These are phyloP conservation scores for Plantago major DNA, from an alignment of 257 asterid species.

Conservation along the genomic window DNA sequence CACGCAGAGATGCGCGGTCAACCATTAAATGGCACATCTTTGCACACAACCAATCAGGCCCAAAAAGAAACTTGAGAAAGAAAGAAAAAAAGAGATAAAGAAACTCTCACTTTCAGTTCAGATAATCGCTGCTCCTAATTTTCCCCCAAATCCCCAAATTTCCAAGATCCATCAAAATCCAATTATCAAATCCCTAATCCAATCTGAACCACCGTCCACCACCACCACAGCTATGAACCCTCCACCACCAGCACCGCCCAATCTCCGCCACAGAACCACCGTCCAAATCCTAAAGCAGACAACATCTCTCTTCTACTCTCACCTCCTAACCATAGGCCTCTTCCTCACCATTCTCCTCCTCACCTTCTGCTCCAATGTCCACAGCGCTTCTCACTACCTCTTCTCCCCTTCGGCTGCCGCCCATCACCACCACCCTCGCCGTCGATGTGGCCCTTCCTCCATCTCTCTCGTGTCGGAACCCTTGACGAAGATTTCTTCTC, in stretches of 20 bases:
- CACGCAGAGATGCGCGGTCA: no score
- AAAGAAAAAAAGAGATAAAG: no score
- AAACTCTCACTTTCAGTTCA: no score
- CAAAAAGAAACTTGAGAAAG: no score
- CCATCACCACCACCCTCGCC: conserved; percentile 25
- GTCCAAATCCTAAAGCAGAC: conserved; percentile 59
- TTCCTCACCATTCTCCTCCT: conserved; percentile 44
- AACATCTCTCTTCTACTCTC: conserved; percentile 38
- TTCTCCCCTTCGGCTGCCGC: conserved; percentile 33
- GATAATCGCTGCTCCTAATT: background rate
- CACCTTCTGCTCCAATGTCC: conserved; percentile 56
- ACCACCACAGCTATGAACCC: no score
- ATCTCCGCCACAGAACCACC: conserved; percentile 34
- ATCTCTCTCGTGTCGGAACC: conserved; percentile 72
- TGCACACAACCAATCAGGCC: no score
- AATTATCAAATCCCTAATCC: no score
- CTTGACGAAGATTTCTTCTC: conserved; percentile 87
- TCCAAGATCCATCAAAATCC: background rate
- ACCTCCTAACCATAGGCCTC: conserved; percentile 52
- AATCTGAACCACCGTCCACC: no score
- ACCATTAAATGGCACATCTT: no score
- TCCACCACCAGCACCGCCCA: conserved; percentile 19
- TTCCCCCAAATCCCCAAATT: no score
- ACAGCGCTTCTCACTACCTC: conserved; percentile 65
- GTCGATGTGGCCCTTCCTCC: conserved; percentile 83